Conservation (phyloP, 192 early-diverging fungal species). For the Coemansia sp. region DNA sequence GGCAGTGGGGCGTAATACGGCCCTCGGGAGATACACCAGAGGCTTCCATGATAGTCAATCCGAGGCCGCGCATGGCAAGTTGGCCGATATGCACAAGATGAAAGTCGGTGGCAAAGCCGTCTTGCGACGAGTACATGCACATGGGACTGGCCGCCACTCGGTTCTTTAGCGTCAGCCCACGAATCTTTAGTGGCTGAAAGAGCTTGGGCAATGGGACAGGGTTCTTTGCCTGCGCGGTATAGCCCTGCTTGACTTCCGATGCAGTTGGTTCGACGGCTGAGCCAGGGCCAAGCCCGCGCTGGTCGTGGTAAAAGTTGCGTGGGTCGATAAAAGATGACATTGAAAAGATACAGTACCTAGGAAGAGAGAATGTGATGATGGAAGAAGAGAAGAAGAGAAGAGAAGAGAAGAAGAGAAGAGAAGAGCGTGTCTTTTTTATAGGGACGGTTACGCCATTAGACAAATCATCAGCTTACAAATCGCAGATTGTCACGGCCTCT, state of each 20-base stretch:
- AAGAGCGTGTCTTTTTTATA: not conserved
- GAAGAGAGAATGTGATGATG: not conserved
- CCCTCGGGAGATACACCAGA: slow-evolving; percentile 74
- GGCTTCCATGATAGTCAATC: slow-evolving; percentile 79
- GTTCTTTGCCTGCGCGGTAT: slow-evolving; percentile 8
- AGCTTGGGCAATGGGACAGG: slow-evolving; percentile 50
- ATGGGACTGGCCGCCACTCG: slow-evolving; percentile 78
- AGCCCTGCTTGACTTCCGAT: slow-evolving; percentile 41
- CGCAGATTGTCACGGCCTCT: not conserved
- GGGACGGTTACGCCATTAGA: no score
- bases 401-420: not conserved
- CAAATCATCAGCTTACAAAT: not conserved
- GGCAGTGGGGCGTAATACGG: slow-evolving; percentile 74
- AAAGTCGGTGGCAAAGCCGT: slow-evolving; percentile 69
- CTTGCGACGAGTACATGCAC: slow-evolving; percentile 75
- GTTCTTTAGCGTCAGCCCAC: slow-evolving; percentile 73
- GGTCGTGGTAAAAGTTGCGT: slow-evolving; percentile 35
- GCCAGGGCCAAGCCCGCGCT: slow-evolving; percentile 33
- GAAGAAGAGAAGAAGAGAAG: not conserved
- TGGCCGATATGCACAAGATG: slow-evolving; percentile 67
- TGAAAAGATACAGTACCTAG: not conserved
- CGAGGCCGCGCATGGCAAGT: slow-evolving; percentile 75
- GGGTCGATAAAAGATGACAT: slow-evolving; percentile 9
- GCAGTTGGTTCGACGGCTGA: slow-evolving; percentile 37
- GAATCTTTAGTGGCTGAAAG: slow-evolving; percentile 70